phyloP scores from a whole-genome alignment of 495 filamentous ascomycete species.

The Penicillium nucicola region DNA sequence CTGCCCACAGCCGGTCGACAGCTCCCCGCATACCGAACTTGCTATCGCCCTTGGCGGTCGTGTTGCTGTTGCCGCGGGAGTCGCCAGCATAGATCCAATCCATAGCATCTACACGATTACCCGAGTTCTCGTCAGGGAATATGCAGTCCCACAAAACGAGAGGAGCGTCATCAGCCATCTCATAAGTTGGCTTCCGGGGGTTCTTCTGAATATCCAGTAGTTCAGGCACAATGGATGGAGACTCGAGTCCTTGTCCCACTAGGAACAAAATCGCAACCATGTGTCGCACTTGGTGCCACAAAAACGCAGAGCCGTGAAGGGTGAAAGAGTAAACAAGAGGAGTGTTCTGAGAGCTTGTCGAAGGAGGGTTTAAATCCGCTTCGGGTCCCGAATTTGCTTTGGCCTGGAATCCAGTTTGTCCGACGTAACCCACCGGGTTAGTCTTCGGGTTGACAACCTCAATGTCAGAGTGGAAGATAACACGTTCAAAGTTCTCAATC shows the following conservation, averaged over 20 bases:
- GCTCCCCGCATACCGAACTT: slow-evolving; percentile 66
- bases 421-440: slow-evolving; percentile 40
- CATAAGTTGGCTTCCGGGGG: slow-evolving; percentile 74
- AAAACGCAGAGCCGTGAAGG: slow-evolving; percentile 85
- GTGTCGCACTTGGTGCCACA: slow-evolving; percentile 97
- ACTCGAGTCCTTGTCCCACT: slow-evolving; percentile 86
- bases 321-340: slow-evolving; percentile 82
- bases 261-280: slow-evolving; percentile 86
- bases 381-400: slow-evolving; percentile 14
- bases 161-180: slow-evolving; percentile 84
- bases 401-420: slow-evolving; percentile 31
- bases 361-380: slow-evolving; percentile 14
- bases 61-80: slow-evolving; percentile 30
- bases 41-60: slow-evolving; percentile 36
- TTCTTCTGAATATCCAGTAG: slow-evolving; percentile 68
- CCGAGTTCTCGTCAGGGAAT: slow-evolving; percentile 62
- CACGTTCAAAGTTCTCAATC: slow-evolving; percentile 73
- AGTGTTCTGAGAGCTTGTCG: slow-evolving; percentile 13
- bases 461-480: slow-evolving; percentile 74
- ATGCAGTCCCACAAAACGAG: slow-evolving; percentile 94
- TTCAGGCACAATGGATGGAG: slow-evolving; percentile 63
- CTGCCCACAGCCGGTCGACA: slow-evolving; percentile 70
- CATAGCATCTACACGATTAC: slow-evolving; percentile 57
- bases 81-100: slow-evolving; percentile 77
- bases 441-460: slow-evolving; percentile 56